These are phyloP conservation scores for Berberis thunbergii DNA, from an alignment of 164 flowering plant genomes.

Conservation along the genomic window DNA sequence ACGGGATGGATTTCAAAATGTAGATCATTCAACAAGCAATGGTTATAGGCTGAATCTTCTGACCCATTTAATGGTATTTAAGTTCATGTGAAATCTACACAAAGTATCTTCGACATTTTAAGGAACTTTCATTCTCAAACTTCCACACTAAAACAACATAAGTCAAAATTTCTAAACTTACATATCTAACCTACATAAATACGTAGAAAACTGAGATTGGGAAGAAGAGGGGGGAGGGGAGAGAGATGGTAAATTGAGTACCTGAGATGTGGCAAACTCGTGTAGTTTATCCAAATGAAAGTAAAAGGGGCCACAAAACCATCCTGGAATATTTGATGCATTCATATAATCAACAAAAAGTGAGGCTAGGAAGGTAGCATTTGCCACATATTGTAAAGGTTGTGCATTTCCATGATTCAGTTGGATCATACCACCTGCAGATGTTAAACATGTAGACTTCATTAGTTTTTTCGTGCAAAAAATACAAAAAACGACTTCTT, in stretches of 20 bases:
- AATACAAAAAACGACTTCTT: not conserved
- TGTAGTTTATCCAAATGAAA: slow-evolving; percentile 21
- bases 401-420: slow-evolving; percentile 48
- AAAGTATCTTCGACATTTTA: too few species aligned
- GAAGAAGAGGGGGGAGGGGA: not conserved
- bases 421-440: slow-evolving; percentile 66
- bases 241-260: slow-evolving; percentile 1
- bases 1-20: too few species aligned
- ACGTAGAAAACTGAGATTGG: not conserved
- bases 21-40: too few species aligned
- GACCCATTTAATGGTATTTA: too few species aligned
- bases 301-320: slow-evolving; percentile 46
- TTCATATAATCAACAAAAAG: slow-evolving; percentile 65
- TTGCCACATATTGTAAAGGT: slow-evolving; percentile 60
- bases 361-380: slow-evolving; percentile 67
- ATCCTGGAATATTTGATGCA: slow-evolving; percentile 51
- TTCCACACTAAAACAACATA: too few species aligned
- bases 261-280: slow-evolving; percentile 59
- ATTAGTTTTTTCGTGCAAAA: not conserved
- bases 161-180: not conserved
- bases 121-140: too few species aligned
- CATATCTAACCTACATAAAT: not conserved
- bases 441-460: too few species aligned
- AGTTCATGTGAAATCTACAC: too few species aligned
- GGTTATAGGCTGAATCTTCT: too few species aligned